Percentiles rank a stretch among this genome's conserved stretches.
Evolutionary conservation across 257 asterid species (phyloP).

Genomic region (Fraxinus excelsior): DNA sequence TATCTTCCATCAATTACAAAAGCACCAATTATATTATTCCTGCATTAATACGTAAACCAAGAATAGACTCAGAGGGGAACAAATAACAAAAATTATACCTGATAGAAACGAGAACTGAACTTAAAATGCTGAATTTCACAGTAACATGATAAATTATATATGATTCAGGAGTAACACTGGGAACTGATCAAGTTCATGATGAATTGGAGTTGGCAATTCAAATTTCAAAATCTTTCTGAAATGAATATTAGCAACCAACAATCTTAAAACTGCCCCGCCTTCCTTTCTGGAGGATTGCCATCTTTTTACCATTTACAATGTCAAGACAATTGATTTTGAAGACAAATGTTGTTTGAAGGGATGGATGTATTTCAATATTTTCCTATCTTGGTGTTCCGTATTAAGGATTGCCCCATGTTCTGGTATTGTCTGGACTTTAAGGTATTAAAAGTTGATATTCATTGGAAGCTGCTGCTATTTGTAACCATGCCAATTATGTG

Average conservation of each 20-base stretch:
- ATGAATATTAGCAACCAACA: background rate
- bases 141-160: background rate
- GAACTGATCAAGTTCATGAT: background rate
- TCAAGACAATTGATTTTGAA: background rate
- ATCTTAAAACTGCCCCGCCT: background rate
- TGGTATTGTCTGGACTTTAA: background rate
- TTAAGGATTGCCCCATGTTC: background rate
- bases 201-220: slow-evolving; percentile 1
- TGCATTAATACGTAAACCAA: background rate
- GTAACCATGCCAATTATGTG: background rate
- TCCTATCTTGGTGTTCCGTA: background rate
- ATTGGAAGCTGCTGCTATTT: background rate
- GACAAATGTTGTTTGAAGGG: background rate
- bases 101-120: background rate
- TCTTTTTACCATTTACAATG: background rate
- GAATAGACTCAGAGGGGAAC: background rate
- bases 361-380: background rate
- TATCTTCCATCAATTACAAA: background rate
- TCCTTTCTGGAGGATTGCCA: background rate
- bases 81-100: background rate
- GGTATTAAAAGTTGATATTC: background rate
- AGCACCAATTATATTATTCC: background rate
- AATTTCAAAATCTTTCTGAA: background rate
- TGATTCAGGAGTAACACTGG: background rate
- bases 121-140: background rate